These are phyloP conservation scores for Albugo candida DNA, from an alignment of 352 stramenopile species.

Conservation along the genomic window DNA sequence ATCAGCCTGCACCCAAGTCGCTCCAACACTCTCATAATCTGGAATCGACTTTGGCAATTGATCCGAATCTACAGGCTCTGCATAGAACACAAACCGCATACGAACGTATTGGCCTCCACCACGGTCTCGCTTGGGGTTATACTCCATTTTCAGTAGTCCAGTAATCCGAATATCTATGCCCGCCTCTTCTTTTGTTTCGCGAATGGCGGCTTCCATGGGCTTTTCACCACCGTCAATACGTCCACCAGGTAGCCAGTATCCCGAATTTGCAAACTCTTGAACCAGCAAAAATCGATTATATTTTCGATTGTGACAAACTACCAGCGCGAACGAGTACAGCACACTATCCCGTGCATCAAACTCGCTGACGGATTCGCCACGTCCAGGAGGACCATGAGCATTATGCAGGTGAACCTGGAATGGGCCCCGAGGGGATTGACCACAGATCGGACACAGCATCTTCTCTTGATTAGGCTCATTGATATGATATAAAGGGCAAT, in stretches of 20 bases:
- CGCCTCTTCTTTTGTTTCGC: conserved; percentile 74
- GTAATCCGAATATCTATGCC: conserved; percentile 65
- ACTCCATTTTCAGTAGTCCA: conserved; percentile 66
- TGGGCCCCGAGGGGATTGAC: conserved; percentile 30
- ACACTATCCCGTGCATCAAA: conserved; percentile 51
- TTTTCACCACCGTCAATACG: conserved; percentile 65
- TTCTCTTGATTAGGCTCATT: conserved; percentile 64
- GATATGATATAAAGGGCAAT: conserved; percentile 72
- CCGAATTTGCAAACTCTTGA: conserved; percentile 73
- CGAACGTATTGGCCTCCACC: conserved; percentile 48
- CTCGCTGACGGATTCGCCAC: conserved; percentile 65
- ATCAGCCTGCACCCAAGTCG: conserved; percentile 54
- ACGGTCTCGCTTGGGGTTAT: conserved; percentile 64
- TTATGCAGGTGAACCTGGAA: conserved; percentile 79
- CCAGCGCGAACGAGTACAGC: conserved; percentile 68
- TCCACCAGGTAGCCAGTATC: conserved; percentile 64
- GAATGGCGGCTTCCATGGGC: conserved; percentile 46
- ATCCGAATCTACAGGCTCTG: conserved; percentile 50
- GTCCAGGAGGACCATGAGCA: conserved; percentile 48
- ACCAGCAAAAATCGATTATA: conserved; percentile 70
- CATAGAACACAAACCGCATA: conserved; percentile 76
- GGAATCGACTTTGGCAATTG: conserved; percentile 71
- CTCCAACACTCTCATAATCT: conserved; percentile 71
- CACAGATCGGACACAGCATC: conserved; percentile 55
- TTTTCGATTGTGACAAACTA: conserved; percentile 69